Evolutionary conservation across 371 early-diverging fungal genomes (phyloP).

Genomic region (Mucor circinelloides): DNA sequence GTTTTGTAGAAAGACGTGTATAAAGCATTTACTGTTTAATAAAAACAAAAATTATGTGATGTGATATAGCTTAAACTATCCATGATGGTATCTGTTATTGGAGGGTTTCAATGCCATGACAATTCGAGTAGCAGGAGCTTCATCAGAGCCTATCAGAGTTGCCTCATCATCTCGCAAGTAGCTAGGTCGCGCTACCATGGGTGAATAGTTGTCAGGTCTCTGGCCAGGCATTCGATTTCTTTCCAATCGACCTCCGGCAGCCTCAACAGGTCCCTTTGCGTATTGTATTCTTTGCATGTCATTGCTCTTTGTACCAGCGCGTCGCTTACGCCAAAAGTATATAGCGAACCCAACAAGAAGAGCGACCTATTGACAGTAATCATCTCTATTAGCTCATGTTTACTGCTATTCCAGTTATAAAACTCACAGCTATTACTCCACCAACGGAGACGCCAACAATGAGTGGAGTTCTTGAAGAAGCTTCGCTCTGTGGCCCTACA

Average conservation of each 20-base stretch:
- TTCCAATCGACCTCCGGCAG: not conserved
- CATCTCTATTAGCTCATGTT: too few species aligned
- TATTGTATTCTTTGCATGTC: not conserved
- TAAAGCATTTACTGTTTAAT: slow-evolving; percentile 12
- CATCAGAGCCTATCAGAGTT: not conserved
- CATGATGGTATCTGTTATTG: too few species aligned
- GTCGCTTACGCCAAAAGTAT: not conserved
- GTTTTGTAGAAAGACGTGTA: slow-evolving; percentile 55
- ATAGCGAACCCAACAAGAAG: not conserved
- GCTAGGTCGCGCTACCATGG: not conserved
- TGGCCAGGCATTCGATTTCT: not conserved
- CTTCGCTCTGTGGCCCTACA: not conserved
- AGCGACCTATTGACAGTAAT: not conserved
- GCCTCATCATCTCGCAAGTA: not conserved
- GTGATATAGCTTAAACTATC: too few species aligned
- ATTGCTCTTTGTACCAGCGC: not conserved
- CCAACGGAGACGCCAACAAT: not conserved
- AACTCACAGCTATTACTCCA: not conserved
- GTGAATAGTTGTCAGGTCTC: not conserved
- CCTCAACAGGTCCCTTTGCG: not conserved
- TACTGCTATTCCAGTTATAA: too few species aligned
- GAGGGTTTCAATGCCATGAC: too few species aligned
- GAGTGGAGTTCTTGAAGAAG: not conserved
- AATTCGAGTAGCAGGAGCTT: not conserved
- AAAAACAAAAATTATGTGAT: not conserved